Conservation (phyloP, 1,284 basidiomycete species). For the Apiotrichum brassicae region DNA sequence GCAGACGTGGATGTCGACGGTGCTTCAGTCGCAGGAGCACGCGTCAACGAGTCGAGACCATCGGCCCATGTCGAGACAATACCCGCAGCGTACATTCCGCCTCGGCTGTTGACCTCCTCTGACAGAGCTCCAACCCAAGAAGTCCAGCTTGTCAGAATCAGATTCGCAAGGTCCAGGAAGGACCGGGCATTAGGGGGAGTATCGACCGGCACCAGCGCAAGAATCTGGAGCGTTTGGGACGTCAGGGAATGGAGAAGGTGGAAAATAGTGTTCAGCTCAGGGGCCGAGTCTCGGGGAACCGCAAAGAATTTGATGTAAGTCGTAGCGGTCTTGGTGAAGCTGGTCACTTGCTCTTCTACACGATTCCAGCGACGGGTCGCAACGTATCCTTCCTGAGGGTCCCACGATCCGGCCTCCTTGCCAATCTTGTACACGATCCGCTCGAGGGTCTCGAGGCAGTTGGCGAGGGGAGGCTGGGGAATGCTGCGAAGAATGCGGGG, state of each 20-base stretch:
- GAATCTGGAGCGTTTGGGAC: conserved; percentile 21
- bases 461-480: conserved; percentile 31
- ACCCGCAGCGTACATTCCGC: conserved; percentile 39
- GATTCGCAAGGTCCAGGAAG: conserved; percentile 31
- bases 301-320: conserved; percentile 40
- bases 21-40: not conserved
- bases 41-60: conserved; percentile 23
- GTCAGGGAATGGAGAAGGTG: conserved; percentile 33
- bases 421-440: conserved; percentile 20
- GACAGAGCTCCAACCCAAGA: conserved; percentile 29
- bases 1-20: not conserved
- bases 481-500: conserved; percentile 28
- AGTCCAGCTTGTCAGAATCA: conserved; percentile 29
- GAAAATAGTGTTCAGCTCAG: conserved; percentile 28
- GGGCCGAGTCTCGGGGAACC: conserved; percentile 4
- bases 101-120: conserved; percentile 36
- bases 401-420: conserved; percentile 19
- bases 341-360: conserved; percentile 21
- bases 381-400: conserved; percentile 14
- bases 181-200: conserved; percentile 14
- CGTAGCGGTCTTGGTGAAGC: conserved; percentile 29
- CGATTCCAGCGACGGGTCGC: conserved; percentile 29
- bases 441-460: conserved; percentile 34
- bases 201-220: conserved; percentile 27
- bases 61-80: conserved; percentile 32